Evolutionary conservation across 352 stramenopile species (phyloP), one percentile per base, ranked within the genome.

Genomic region (Phytopythium vexans): DNA sequence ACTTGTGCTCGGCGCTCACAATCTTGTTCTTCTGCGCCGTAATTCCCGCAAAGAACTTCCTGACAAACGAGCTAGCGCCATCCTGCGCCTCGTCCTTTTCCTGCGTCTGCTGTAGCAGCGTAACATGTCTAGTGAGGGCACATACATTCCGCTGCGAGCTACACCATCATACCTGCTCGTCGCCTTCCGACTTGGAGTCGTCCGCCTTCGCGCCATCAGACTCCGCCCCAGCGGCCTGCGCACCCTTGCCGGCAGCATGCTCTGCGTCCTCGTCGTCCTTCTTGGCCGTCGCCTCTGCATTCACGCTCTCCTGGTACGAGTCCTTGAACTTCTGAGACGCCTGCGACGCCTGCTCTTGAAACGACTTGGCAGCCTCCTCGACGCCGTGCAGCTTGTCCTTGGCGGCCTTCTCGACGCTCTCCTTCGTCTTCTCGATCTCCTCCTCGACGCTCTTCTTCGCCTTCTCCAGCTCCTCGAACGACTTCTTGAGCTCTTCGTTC

Each of bases 401-500:
- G 11, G 73, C 72, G 3, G 56, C 70, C 54, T 82, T 87, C 41
- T 86, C 71, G 36, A 86, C 68, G 36, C 75, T 78, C 54, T 86
- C 80, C 47, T 82, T 71, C 65, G 87, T 70, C 54, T 89, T 86
- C 38, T 86, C 68, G 53, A 82, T 86, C 14, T 75, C 71, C 55
- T 83, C 86, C 44, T 86, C 72, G 33, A 86, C 67, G 37, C 74
- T 79, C 37, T 88, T 66, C 54, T 87, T 87, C 39, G 77, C 83
- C 59, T 88, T 82, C 48, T 86, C 69, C 45, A 89, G 64, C 60
- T 91, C 78, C 52, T 92, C 76, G 12, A 89, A 74, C 8, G 73
- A 85, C 50, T 90, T 87, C 54, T 89, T 89, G 51, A 89, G 65
- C 68, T 89, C 77, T 56, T 86, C 73, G 56, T 89, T 88, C 67